Base-by-base conservation (phyloP, 1,139 yeast genomes). In the Protomyces macrosporus region DNA sequence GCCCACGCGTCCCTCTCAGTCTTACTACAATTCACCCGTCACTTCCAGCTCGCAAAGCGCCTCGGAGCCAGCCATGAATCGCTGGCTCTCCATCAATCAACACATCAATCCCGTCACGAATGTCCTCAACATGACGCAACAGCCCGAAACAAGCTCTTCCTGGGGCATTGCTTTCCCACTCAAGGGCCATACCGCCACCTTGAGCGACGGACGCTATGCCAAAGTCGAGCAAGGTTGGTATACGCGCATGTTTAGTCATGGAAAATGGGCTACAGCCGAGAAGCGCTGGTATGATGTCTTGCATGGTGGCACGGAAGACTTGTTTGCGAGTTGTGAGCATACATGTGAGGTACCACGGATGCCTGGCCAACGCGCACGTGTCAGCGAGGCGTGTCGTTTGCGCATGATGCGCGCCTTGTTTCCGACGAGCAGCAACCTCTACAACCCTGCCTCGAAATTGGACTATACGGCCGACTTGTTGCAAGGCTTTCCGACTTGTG, bases 211-310 rank as follows among this genome's bases (percentile, higher is more conserved):
- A 12, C 60, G 42, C 6, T 57, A 57, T 33, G 60, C 60, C 16
- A 52, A 52, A 40, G 56, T 58, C 30, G 62, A 58, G 45, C 62
- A 58, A 32, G 53, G 52, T n/a, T 58, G 54, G 55, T 58, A 52
- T 33, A 52, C 52, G 12, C 51, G 62, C 23, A 16, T 51, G 42
- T 58, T 51, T 34, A 23, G 52, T 30, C 62, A 58, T 23, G 52
- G 62, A 1, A 48, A 50, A n/a, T 51, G 56, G 55, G 52, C 62
- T n/a, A 50, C 40, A 3, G 45, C 62, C 1, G 56, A 52, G 37
- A 51, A 51, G 53, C 55, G 62, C 5, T 58, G 62, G 62, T 58
- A 52, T 33, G 62, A 58, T 42, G 56, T 58, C 33, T 35, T 58
- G 40, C 55, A 58, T 23, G 56, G 62, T 40, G 53, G 53, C 50